These are phyloP conservation scores for Exsudoporus frostii DNA, from an alignment of 768 basidiomycete genomes.

Conservation along the genomic window DNA sequence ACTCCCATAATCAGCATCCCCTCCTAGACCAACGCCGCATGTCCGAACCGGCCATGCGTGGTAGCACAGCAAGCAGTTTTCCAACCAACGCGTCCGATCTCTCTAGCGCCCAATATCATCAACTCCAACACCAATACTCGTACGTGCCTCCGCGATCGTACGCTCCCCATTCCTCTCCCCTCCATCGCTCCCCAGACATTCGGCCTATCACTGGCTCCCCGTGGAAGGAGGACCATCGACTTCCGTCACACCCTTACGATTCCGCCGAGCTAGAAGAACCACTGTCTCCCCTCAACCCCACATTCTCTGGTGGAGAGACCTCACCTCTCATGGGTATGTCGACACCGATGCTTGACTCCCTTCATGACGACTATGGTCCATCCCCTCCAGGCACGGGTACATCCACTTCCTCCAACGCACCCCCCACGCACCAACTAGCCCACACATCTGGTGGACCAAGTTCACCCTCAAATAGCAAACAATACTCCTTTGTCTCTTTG, in stretches of 20 bases:
- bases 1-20: slow-evolving; percentile 34
- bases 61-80: slow-evolving; percentile 39
- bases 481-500: slow-evolving; percentile 78
- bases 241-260: slow-evolving; percentile 34
- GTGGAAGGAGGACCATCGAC: slow-evolving; percentile 32
- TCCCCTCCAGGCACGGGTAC: slow-evolving; percentile 64
- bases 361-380: slow-evolving; percentile 51
- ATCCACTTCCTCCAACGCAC: slow-evolving; percentile 50
- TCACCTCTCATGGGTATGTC: slow-evolving; percentile 33
- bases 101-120: slow-evolving; percentile 36
- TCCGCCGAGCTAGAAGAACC: slow-evolving; percentile 43
- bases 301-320: slow-evolving; percentile 44
- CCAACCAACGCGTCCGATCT: slow-evolving; percentile 33
- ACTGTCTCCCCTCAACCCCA: slow-evolving; percentile 52
- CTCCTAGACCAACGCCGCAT: slow-evolving; percentile 61
- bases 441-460: slow-evolving; percentile 20
- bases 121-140: slow-evolving; percentile 40
- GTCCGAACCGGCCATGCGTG: slow-evolving; percentile 60
- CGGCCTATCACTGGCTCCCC: slow-evolving; percentile 40
- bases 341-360: slow-evolving; percentile 40
- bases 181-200: slow-evolving; percentile 44
- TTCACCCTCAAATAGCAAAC: slow-evolving; percentile 52
- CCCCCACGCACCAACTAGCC: slow-evolving; percentile 25
- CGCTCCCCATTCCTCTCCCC: slow-evolving; percentile 38
- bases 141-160: slow-evolving; percentile 34